Percentiles rank a stretch among this genome's conserved stretches.
Conservation (phyloP, 148 eudicot species). For the Mesembryanthemum crystallinum region DNA sequence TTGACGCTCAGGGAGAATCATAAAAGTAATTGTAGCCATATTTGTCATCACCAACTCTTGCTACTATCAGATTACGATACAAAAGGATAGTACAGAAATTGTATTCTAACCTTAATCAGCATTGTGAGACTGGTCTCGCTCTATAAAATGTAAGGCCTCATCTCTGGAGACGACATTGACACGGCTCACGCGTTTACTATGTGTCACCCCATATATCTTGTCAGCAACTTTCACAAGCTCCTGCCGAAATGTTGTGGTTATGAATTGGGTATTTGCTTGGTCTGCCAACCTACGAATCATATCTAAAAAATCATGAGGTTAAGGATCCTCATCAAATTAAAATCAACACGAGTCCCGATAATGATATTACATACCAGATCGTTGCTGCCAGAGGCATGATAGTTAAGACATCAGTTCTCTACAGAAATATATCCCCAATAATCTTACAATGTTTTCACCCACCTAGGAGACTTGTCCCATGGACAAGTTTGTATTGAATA, state of each 20-base stretch:
- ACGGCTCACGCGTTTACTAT: conserved; percentile 79
- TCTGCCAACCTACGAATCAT: conserved; percentile 97
- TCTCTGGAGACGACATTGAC: conserved; percentile 72
- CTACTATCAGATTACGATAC: not conserved
- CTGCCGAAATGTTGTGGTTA: conserved; percentile 85
- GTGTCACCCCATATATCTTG: conserved; percentile 87
- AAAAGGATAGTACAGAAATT: not conserved
- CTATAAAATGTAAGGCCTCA: conserved; percentile 84
- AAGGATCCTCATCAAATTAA: conserved; percentile 26
- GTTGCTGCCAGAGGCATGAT: not conserved
- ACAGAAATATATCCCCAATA: too few relatives aligned
- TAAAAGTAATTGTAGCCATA: not conserved
- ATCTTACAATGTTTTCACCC: not conserved
- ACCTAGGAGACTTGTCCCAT: not conserved
- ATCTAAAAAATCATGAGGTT: conserved; percentile 43
- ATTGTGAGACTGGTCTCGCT: conserved; percentile 81
- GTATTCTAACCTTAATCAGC: conserved; percentile 52
- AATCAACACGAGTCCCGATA: not conserved
- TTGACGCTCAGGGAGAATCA: not conserved
- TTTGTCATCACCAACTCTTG: not conserved
- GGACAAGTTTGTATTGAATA: not conserved
- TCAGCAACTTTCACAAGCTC: conserved; percentile 97
- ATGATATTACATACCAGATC: not conserved
- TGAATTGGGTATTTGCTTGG: conserved; percentile 77
- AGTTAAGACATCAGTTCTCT: not conserved